Conservation (phyloP, 371 early-diverging fungal genomes). For the Parasitella parasitica region DNA sequence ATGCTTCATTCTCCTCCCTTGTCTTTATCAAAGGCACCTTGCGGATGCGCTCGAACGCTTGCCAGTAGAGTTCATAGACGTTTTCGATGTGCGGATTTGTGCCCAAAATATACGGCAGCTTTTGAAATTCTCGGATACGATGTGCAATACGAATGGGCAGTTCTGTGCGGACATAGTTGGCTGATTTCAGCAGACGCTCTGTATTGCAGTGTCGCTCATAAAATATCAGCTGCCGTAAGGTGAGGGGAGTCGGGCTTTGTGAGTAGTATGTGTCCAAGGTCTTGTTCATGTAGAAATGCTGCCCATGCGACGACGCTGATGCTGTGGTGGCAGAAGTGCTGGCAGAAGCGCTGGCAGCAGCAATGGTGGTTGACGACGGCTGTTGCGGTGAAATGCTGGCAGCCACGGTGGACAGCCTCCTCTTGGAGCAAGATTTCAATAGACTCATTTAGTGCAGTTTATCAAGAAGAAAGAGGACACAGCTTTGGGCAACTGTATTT, state of each 20-base stretch:
- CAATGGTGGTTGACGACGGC: too few species aligned
- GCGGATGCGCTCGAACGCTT: conserved; percentile 77
- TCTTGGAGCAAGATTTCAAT: background rate
- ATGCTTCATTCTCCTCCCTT: conserved; percentile 67
- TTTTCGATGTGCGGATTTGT: conserved; percentile 77
- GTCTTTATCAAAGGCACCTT: conserved; percentile 60
- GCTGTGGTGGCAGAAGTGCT: background rate
- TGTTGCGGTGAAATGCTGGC: background rate
- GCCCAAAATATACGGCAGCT: conserved; percentile 81
- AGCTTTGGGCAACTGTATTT: background rate
- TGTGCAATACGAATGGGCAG: conserved; percentile 87
- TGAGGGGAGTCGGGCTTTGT: conserved; percentile 70
- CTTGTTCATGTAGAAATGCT: conserved; percentile 75
- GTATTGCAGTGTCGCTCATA: conserved; percentile 78
- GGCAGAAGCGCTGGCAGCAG: too few species aligned
- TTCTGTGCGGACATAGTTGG: conserved; percentile 83
- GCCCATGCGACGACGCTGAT: conserved; percentile 3
- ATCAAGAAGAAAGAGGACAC: background rate
- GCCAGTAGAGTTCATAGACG: conserved; percentile 81
- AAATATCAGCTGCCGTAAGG: conserved; percentile 79
- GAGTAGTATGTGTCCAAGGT: conserved; percentile 72
- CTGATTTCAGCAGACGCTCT: conserved; percentile 71
- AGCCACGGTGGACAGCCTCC: conserved; percentile 3
- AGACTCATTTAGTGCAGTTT: background rate
- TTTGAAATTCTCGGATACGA: conserved; percentile 79